phyloP scores from a whole-genome alignment of 2,329 filamentous ascomycete species.

The Talaromyces funiculosus region DNA sequence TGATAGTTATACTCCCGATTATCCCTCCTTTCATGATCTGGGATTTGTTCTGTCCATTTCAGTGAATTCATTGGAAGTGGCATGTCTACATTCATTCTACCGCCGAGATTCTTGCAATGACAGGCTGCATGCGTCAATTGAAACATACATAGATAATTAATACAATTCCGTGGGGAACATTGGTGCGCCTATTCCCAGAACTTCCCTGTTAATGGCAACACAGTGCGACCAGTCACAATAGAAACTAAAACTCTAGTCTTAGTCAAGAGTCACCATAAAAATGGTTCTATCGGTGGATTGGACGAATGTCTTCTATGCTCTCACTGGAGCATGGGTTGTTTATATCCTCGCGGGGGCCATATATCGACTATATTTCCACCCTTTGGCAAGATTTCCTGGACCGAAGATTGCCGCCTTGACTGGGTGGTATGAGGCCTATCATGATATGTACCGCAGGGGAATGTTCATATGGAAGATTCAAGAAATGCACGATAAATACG shows the following conservation, averaged over 20 bases:
- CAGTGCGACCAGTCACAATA: background rate
- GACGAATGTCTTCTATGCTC: background rate
- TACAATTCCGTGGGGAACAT: background rate
- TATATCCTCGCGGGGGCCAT: conserved; percentile 15
- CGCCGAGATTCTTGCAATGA: background rate
- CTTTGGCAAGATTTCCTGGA: conserved; percentile 28
- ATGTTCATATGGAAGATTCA: conserved; percentile 30
- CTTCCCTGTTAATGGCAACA: background rate
- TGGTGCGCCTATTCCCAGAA: background rate
- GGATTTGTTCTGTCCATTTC: background rate
- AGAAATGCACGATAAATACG: conserved; percentile 31
- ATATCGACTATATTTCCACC: conserved; percentile 31
- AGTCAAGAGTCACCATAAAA: background rate
- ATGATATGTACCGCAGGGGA: conserved; percentile 28
- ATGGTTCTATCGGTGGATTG: background rate
- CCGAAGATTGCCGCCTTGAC: conserved; percentile 29
- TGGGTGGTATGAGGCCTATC: conserved; percentile 32
- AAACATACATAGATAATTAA: background rate
- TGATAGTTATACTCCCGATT: background rate
- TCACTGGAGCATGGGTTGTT: background rate
- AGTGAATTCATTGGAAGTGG: background rate
- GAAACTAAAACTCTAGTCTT: background rate
- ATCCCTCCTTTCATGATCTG: background rate
- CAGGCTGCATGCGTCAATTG: background rate
- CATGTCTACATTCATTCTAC: background rate